Base-by-base conservation (phyloP, 1,284 basidiomycete genomes). In the Boletus calvinii region DNA sequence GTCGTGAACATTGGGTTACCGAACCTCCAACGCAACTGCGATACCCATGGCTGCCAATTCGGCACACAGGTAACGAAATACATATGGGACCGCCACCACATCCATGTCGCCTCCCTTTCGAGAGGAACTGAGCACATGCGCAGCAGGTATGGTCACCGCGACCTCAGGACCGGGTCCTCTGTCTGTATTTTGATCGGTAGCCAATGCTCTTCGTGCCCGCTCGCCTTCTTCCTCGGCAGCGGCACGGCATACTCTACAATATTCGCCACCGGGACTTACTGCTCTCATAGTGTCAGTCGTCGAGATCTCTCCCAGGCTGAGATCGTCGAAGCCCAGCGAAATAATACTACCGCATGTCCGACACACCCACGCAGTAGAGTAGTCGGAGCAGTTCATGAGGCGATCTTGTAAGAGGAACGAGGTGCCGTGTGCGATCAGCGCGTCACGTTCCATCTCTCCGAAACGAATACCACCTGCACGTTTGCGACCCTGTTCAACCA, bases 381-480 rank as follows among this genome's bases (percentile, higher is more conserved):
- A 99, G 74, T 99, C 97, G 37, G 96, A 99, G 70, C 97, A 99
- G 74, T 99, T 99, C 96, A 99, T 99, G 67, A 99, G 76, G 50
- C 97, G 83, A 72, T 99, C 97, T 77, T 99, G 96, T 22, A 99
- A 81, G 41, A 99, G 80, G 86, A 97, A 99, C 6, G 93, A 94
- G 6, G 97, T 98, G 38, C 97, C 97, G 74, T 99, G 97, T 4
- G 97, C 97, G 62, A 99, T 92, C 47, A 99, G 80, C 13, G 97
- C 96, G 68, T 99, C 97, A 53, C 97, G 91, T 74, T 99, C 97
- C 97, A 99, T 99, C 76, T 99, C 97, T 63, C 97, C 97, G 72
- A 99, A 99, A 58, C 97, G 95, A 65, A 99, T 99, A 71, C 97
- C 97, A 67, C 97, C 97, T 36, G 92, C 94, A 51, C 95, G 90